Conservation (phyloP, 1,284 basidiomycete genomes). For the Austropuccinia psidii region DNA sequence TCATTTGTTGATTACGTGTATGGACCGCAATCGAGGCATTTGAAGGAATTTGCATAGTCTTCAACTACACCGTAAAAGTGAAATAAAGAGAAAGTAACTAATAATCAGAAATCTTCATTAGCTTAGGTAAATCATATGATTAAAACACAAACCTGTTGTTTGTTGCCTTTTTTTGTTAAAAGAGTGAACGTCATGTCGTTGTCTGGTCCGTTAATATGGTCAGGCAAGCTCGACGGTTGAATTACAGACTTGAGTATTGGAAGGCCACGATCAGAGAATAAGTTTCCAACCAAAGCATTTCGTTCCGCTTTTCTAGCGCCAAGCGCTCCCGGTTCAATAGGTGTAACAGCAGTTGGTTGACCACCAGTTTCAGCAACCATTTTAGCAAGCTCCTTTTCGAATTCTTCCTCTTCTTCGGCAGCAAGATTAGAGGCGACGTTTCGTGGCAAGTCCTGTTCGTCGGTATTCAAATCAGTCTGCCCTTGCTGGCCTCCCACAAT, state of each 20-base stretch:
- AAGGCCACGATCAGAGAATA: constrained; percentile 53
- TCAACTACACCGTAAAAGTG: constrained; percentile 54
- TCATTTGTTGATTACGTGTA: constrained; percentile 76
- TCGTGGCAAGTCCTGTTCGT: constrained; percentile 38
- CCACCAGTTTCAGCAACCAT: constrained; percentile 82
- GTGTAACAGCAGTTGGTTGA: constrained; percentile 50
- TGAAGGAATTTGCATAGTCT: constrained; percentile 74
- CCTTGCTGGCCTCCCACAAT: constrained; percentile 28
- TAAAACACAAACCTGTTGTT: constrained; percentile 62
- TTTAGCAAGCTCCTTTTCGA: constrained; percentile 89
- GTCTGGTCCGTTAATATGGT: constrained; percentile 44
- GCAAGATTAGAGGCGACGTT: constrained; percentile 43
- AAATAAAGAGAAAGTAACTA: background rate
- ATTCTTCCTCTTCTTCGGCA: constrained; percentile 77
- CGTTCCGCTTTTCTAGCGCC: constrained; percentile 51
- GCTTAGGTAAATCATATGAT: background rate
- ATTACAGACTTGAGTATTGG: constrained; percentile 47
- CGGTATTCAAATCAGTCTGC: background rate
- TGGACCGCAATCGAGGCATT: constrained; percentile 79
- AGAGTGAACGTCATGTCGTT: constrained; percentile 82
- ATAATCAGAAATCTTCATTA: background rate
- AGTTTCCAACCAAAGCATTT: constrained; percentile 59
- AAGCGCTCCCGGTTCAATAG: constrained; percentile 39
- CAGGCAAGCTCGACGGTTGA: constrained; percentile 43
- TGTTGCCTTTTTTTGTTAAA: constrained; percentile 86